phyloP scores from a whole-genome alignment of 768 basidiomycete species.

The Baorangia bicolor region DNA sequence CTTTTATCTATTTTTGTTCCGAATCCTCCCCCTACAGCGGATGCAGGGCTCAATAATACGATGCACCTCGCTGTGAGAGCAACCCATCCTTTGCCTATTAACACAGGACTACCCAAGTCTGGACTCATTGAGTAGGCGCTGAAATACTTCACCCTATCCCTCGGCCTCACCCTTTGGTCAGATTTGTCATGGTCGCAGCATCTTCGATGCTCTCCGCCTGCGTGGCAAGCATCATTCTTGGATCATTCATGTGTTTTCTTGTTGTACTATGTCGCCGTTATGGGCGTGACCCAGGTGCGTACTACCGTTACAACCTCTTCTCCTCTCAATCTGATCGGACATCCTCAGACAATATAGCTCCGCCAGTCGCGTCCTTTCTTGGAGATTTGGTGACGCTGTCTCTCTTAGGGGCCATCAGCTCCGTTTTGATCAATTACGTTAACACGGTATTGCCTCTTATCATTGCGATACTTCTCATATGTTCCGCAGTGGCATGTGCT shows the following conservation, averaged over 20 bases:
- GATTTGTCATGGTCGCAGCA: conserved; percentile 74
- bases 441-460: conserved; percentile 63
- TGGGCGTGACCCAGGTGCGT: conserved; percentile 80
- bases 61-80: conserved; percentile 15
- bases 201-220: conserved; percentile 81
- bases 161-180: conserved; percentile 31
- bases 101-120: conserved; percentile 34
- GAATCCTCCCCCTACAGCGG: conserved; percentile 19
- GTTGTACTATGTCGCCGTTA: conserved; percentile 75
- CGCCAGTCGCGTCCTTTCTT: conserved; percentile 88
- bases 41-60: conserved; percentile 10
- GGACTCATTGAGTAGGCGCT: conserved; percentile 39
- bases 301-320: background rate
- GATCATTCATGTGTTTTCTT: conserved; percentile 89
- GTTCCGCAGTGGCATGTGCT: conserved; percentile 50
- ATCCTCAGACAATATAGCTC: conserved; percentile 85
- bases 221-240: conserved; percentile 73
- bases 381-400: conserved; percentile 91
- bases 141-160: background rate
- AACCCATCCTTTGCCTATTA: conserved; percentile 24
- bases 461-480: conserved; percentile 48
- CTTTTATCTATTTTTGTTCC: conserved; percentile 66
- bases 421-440: conserved; percentile 64
- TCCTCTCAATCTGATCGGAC: background rate
- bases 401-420: conserved; percentile 74